Evolutionary conservation across 2,329 filamentous ascomycete species (phyloP), one percentile per base, ranked within the genome.

Genomic region (Ambrosiella xylebori): DNA sequence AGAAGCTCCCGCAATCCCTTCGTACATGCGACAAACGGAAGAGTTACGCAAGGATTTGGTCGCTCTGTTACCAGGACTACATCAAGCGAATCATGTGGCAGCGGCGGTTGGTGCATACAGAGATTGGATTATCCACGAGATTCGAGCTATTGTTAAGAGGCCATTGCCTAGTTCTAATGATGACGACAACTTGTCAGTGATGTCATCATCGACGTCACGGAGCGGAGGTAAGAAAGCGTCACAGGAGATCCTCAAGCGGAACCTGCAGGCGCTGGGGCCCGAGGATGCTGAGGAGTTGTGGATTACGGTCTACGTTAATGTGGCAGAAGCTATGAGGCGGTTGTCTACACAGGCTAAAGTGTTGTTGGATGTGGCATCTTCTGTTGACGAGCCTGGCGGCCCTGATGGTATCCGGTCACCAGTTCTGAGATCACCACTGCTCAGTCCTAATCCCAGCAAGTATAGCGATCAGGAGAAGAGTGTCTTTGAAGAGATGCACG

Each of bases 281-380:
- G 82, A 85, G 59, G 89, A 95, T 69, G 88, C 89, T 0, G 91
- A 97, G 69, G 80, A 83, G 6, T 79, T 97, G 64, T 77, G 97
- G 12, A 75, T 82, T 37, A 86, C 81, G 59, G 85, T 95, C 13
- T 98, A 97, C 66, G 85, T 89, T 15, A 82, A 86, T 39, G 84
- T 96, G 7, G 85, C 91, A 3, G 93, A 98, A 71, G 87, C 87
- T 2, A 69, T 98, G 53, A 78, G 93, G 59, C 79, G 93, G 65
- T 73, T 96, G 7, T 88, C 88, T 15, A 90, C 88, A 0, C 91
- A 97, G 67, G 86, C 93, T 58, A 98, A 98, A 68, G 83, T 97
- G 8, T 71, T 98, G n/a, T 76, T 98, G 8, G 93, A 98, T 68
- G 86, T 95, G 17, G 93, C 90, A 0, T 95, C 89, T 67, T 84